Percentiles rank a stretch among this genome's conserved stretches.
phyloP scores from a whole-genome alignment of 192 early-diverging fungal species.

The Umbelopsis vinacea region DNA sequence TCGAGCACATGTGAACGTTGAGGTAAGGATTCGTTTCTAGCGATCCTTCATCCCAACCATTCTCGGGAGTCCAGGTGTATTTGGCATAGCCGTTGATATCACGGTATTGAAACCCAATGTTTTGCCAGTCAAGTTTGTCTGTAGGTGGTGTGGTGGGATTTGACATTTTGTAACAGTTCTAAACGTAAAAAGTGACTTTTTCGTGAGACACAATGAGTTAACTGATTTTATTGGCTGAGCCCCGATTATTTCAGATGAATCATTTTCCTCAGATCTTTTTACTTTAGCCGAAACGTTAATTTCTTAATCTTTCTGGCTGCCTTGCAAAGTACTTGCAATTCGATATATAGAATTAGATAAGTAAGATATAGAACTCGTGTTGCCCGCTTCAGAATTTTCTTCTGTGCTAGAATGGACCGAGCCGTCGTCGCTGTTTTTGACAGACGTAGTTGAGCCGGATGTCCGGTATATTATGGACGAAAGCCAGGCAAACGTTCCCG shows the following conservation, averaged over 20 bases:
- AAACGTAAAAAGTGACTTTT: not conserved
- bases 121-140: constrained; percentile 62
- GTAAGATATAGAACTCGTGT: constrained; percentile 8
- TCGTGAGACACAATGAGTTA: not conserved
- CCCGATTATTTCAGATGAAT: not conserved
- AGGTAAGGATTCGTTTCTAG: constrained; percentile 58
- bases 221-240: constrained; percentile 8
- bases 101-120: constrained; percentile 69
- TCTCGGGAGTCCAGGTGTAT: constrained; percentile 62
- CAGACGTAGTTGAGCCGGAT: not conserved
- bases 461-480: not conserved
- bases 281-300: not conserved
- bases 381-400: not conserved
- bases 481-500: constrained; percentile 6
- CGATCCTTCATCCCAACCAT: constrained; percentile 64
- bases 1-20: constrained; percentile 67
- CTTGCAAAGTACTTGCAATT: not conserved
- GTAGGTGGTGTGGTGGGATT: constrained; percentile 38
- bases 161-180: not conserved
- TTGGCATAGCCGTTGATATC: constrained; percentile 67
- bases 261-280: not conserved
- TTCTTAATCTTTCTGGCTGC: not conserved
- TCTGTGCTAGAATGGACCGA: not conserved
- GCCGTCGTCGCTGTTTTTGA: constrained; percentile 8
- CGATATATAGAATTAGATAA: constrained; percentile 10